phyloP scores from a whole-genome alignment of 306 rosid genomes.

The Abrus pulchellus region DNA sequence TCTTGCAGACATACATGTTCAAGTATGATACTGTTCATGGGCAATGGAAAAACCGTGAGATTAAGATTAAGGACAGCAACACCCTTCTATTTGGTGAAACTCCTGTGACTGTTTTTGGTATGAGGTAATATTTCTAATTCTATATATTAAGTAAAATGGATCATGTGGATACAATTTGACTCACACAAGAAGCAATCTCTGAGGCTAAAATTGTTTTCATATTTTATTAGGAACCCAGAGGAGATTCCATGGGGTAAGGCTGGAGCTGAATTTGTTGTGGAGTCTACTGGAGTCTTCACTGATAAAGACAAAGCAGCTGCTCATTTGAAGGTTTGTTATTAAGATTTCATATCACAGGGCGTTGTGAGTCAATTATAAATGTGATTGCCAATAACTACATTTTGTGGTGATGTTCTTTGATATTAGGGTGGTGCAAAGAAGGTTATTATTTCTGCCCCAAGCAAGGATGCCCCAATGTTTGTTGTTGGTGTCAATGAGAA shows the following conservation, averaged over 20 bases:
- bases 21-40: slow-evolving; percentile 67
- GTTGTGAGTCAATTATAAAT: neutral
- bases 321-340: slow-evolving; percentile 71
- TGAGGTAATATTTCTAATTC: slow-evolving; percentile 42
- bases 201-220: neutral
- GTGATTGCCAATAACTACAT: neutral
- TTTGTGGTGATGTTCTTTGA: neutral
- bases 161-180: neutral
- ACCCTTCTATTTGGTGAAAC: slow-evolving; percentile 60
- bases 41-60: slow-evolving; percentile 52
- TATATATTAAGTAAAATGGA: slow-evolving; percentile 13
- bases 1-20: slow-evolving; percentile 63
- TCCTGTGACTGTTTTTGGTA: slow-evolving; percentile 54
- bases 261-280: slow-evolving; percentile 68
- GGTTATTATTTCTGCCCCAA: slow-evolving; percentile 93
- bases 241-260: slow-evolving; percentile 69
- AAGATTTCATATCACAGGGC: neutral
- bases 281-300: slow-evolving; percentile 87
- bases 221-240: slow-evolving; percentile 52
- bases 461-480: slow-evolving; percentile 95
- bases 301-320: slow-evolving; percentile 86
- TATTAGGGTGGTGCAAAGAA: slow-evolving; percentile 93
- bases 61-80: slow-evolving; percentile 56
- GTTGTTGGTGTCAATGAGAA: slow-evolving; percentile 97
- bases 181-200: neutral